Conservation (phyloP, 495 filamentous ascomycete genomes). For the Cenococcum geophilum region DNA sequence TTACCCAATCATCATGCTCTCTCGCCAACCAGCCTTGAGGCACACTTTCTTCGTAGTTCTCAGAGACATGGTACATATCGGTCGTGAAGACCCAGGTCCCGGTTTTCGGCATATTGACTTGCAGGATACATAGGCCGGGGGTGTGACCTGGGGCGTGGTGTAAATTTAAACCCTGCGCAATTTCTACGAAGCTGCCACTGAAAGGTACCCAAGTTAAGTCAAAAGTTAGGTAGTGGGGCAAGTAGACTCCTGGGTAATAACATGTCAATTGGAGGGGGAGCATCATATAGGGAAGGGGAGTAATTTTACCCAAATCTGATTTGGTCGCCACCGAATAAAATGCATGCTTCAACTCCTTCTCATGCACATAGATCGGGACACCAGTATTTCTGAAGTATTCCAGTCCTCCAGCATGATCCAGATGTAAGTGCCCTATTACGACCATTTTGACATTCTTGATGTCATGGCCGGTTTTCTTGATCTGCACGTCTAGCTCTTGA, state of each 20-base stretch:
- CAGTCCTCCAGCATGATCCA: slow-evolving; percentile 51
- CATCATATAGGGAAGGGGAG: not conserved
- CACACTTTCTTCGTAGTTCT: slow-evolving; percentile 37
- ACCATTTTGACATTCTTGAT: slow-evolving; percentile 50
- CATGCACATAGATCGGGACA: slow-evolving; percentile 50
- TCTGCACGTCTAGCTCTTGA: slow-evolving; percentile 44
- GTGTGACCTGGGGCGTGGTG: slow-evolving; percentile 43
- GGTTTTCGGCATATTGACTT: slow-evolving; percentile 38
- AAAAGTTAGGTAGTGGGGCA: slow-evolving; percentile 40
- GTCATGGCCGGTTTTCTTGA: slow-evolving; percentile 44
- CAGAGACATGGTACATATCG: slow-evolving; percentile 43
- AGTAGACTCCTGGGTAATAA: slow-evolving; percentile 37
- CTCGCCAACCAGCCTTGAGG: slow-evolving; percentile 44
- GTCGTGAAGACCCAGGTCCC: slow-evolving; percentile 45
- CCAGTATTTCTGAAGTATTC: slow-evolving; percentile 46
- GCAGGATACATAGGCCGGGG: slow-evolving; percentile 39
- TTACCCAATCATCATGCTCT: slow-evolving; percentile 44
- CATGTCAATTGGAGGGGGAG: not conserved
- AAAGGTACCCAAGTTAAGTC: slow-evolving; percentile 31
- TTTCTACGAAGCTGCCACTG: slow-evolving; percentile 33
- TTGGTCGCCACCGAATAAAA: slow-evolving; percentile 45
- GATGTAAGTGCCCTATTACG: slow-evolving; percentile 50
- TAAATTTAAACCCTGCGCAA: slow-evolving; percentile 40
- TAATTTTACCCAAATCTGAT: slow-evolving; percentile 33
- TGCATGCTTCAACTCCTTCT: slow-evolving; percentile 47